Base-by-base conservation (phyloP, 108 stramenopile genomes). In the Pinguiococcus pyrenoidosus region DNA sequence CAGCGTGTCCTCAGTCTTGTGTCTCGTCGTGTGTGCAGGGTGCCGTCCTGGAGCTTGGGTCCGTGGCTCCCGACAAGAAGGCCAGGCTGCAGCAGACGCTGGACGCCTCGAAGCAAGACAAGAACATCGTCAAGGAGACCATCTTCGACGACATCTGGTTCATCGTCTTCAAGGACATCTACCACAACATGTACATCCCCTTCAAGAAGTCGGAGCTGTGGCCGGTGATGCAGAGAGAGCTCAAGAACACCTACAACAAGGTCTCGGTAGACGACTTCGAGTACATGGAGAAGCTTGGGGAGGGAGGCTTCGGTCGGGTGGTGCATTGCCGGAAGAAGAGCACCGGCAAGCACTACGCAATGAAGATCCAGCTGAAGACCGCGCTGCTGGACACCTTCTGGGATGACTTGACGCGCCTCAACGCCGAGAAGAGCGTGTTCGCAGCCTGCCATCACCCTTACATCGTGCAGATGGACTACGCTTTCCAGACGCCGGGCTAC, bases 311-410 rank as follows among this genome's bases (percentile, higher is more conserved):
- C 14, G 71, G 71, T 9, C 47, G 49, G 12, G 71, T 72, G 29
- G 71, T 70, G 34, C 66, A 58, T 32, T 63, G 64, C 1, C 44
- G 35, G 30, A 74, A 74, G 64, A 55, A 59, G 32, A 53, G 50
- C 18, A 74, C 73, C 14, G 58, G 68, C n/a, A 30, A 32, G 9
- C 73, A 74, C 52, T 71, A 68, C 30, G 73, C 73, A 13, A 74
- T 74, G 73, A 74, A 74, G 46, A 57, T 74, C 13, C 73, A 74
- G 55, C 34, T 29, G 37, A 74, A 74, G 57, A 49, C 45, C 22
- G 71, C 54, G 12, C 56, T 74, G 26, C 24, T 74, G 6, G 40
- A 51, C n/a, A 64, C 33, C 44, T 68, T 59, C 45, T 41, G 53
- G 5, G 49, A 30, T 36, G 51, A 68, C 28, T 56, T 56, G 21